Conservation (phyloP, 2,329 filamentous ascomycete species). For the Fusarium sp. region DNA sequence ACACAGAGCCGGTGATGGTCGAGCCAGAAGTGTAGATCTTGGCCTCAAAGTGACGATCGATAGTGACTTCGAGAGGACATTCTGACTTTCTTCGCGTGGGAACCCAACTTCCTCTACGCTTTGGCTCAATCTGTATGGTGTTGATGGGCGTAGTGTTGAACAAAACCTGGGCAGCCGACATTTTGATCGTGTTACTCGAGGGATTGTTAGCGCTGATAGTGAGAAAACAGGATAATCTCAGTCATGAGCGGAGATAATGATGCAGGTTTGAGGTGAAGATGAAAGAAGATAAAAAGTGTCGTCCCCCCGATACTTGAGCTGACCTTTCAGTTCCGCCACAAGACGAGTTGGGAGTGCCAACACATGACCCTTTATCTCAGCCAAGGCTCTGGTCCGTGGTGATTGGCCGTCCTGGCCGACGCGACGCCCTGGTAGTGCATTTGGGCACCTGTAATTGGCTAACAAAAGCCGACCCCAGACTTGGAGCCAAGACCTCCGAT, state of each 20-base stretch:
- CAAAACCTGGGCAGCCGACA: slow-evolving; percentile 11
- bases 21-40: slow-evolving; percentile 36
- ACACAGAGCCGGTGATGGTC: slow-evolving; percentile 18
- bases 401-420: slow-evolving; percentile 24
- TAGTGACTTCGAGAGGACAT: slow-evolving; percentile 20
- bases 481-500: background rate
- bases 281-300: background rate
- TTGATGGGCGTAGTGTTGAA: slow-evolving; percentile 1
- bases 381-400: background rate
- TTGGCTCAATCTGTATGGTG: background rate
- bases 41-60: slow-evolving; percentile 34
- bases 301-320: slow-evolving; percentile 16
- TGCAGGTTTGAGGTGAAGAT: background rate
- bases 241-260: background rate
- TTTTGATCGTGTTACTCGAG: background rate
- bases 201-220: background rate
- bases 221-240: background rate
- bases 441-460: background rate
- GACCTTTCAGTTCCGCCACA: slow-evolving; percentile 29
- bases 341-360: background rate
- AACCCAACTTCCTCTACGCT: slow-evolving; percentile 27
- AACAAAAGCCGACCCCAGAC: slow-evolving; percentile 21
- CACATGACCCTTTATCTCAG: slow-evolving; percentile 34
- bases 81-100: slow-evolving; percentile 7
- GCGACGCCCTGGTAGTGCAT: slow-evolving; percentile 10